These are phyloP conservation scores for Xylariaceae sp. DNA, from an alignment of 2,329 filamentous ascomycete genomes.

Conservation along the genomic window DNA sequence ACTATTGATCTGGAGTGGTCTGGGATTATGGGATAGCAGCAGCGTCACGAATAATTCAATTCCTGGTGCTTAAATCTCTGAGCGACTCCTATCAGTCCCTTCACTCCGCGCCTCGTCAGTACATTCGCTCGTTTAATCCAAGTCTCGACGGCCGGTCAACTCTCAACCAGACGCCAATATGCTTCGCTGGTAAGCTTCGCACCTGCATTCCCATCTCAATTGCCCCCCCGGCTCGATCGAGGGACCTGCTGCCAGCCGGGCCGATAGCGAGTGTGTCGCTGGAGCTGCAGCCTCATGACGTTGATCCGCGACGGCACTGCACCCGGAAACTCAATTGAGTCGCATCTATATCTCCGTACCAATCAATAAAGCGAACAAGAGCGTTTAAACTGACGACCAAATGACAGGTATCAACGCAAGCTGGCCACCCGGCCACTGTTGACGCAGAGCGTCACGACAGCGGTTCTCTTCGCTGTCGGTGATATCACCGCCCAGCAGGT, in stretches of 20 bases:
- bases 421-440: conserved; percentile 79
- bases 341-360: neutral
- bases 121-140: too few relatives aligned
- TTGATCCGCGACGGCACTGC: neutral
- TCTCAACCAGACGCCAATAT: conserved; percentile 19
- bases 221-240: conserved; percentile 3
- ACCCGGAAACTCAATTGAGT: neutral
- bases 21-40: neutral
- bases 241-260: neutral
- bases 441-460: conserved; percentile 87
- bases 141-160: conserved; percentile 3
- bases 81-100: conserved; percentile 3
- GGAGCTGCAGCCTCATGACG: neutral
- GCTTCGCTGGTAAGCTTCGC: conserved; percentile 30
- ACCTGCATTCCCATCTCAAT: neutral
- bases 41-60: conserved; percentile 6
- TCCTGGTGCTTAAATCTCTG: neutral
- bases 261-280: neutral
- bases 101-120: conserved; percentile 7
- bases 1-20: conserved; percentile 4
- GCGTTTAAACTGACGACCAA: neutral
- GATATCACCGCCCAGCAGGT: conserved; percentile 88
- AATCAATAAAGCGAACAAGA: too few relatives aligned
- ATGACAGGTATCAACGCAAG: conserved; percentile 76
- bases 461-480: conserved; percentile 87